Evolutionary conservation across 352 stramenopile species (phyloP).

Genomic region (Pythium apleroticum): DNA sequence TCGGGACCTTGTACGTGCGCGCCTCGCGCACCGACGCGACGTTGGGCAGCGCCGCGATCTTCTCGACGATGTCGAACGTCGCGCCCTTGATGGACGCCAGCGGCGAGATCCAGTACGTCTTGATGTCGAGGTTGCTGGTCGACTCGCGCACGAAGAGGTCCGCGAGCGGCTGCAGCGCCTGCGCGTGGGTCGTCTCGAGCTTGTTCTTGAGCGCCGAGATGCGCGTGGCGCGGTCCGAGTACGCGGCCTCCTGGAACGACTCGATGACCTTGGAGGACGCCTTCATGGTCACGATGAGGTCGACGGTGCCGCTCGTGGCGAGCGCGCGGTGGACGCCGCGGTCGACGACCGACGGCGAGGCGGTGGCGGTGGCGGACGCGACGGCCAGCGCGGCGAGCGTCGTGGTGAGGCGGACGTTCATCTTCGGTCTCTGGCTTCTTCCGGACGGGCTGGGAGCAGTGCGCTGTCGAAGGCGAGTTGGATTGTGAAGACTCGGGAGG

Average conservation of each 20-base stretch:
- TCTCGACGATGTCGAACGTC: constrained; percentile 24
- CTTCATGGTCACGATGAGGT: constrained; percentile 21
- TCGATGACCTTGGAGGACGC: background rate
- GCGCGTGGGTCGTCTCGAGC: constrained; percentile 11
- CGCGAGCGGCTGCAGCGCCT: constrained; percentile 6
- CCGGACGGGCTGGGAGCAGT: background rate
- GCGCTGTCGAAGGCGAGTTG: background rate
- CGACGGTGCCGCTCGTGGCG: background rate
- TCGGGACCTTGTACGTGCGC: constrained; percentile 14
- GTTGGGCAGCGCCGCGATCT: constrained; percentile 18
- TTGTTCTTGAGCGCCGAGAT: constrained; percentile 24
- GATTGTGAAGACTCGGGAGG: background rate
- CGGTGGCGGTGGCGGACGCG: background rate
- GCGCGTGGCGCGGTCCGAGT: constrained; percentile 8
- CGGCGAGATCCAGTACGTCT: constrained; percentile 34
- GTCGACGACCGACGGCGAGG: constrained; percentile 8
- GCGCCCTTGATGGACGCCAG: constrained; percentile 29
- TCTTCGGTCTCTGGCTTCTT: background rate
- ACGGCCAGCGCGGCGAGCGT: constrained; percentile 10
- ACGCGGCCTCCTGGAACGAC: constrained; percentile 20
- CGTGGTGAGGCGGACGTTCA: constrained; percentile 17
- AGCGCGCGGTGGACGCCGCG: constrained; percentile 18
- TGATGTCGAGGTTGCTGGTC: constrained; percentile 2
- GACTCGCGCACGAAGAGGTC: constrained; percentile 22
- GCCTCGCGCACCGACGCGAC: constrained; percentile 21